Evolutionary conservation across 2,329 filamentous ascomycete species (phyloP).

Genomic region (Cladosporium sp.): DNA sequence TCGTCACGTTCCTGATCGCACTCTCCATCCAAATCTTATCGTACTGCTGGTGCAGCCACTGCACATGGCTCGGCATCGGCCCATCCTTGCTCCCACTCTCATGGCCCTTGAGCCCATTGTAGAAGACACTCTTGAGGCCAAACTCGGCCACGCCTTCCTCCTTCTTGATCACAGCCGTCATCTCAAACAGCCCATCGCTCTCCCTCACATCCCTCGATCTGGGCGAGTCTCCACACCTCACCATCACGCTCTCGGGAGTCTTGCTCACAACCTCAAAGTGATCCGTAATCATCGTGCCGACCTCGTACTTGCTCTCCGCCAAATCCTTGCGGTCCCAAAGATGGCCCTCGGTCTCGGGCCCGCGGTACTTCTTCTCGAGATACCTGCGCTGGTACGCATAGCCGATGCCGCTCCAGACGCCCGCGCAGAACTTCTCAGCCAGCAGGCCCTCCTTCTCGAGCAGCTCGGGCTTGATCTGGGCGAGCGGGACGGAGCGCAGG

Average conservation of each 20-base stretch:
- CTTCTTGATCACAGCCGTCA: conserved; percentile 61
- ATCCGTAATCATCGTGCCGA: conserved; percentile 65
- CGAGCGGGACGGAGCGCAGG: conserved; percentile 62
- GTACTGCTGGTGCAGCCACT: conserved; percentile 57
- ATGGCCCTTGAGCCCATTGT: conserved; percentile 45
- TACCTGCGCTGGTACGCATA: conserved; percentile 60
- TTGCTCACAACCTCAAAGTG: conserved; percentile 72
- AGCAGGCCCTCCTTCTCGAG: conserved; percentile 62
- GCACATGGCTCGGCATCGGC: conserved; percentile 50
- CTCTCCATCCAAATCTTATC: conserved; percentile 59
- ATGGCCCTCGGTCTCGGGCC: conserved; percentile 57
- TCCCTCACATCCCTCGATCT: conserved; percentile 56
- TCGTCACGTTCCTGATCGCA: conserved; percentile 44
- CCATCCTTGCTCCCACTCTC: conserved; percentile 38
- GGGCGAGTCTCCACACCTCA: conserved; percentile 67
- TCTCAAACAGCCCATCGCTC: conserved; percentile 67
- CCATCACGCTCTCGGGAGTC: conserved; percentile 58
- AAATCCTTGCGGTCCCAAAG: conserved; percentile 63
- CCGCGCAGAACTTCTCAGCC: conserved; percentile 65
- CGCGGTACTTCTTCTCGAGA: conserved; percentile 60
- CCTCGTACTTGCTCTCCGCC: conserved; percentile 57
- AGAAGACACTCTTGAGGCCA: conserved; percentile 65
- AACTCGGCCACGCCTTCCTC: conserved; percentile 62
- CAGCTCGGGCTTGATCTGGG: conserved; percentile 64
- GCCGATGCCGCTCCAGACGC: conserved; percentile 60